Evolutionary conservation across 2,329 filamentous ascomycete species (phyloP), one percentile per base, ranked within the genome.

Genomic region (Fusarium drepaniforme): DNA sequence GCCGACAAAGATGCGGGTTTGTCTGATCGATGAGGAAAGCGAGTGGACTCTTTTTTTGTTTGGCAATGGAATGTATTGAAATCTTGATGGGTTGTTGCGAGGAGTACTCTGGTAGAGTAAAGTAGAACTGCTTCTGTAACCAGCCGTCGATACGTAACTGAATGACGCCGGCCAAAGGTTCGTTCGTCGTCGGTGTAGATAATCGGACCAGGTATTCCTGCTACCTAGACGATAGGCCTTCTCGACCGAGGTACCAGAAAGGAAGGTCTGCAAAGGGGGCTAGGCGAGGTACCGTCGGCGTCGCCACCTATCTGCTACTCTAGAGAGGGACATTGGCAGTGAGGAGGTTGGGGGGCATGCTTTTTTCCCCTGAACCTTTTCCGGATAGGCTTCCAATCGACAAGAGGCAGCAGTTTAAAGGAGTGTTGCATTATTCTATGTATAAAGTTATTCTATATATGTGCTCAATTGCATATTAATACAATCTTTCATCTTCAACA

Each of bases 311-410:
- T 64, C 68, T 63, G 23, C 15, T 16, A 11, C 0, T 2, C 11
- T 9, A 3, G 1, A 15, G 9, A 61, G 40, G 23, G 57, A 75
- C 72, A 21, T 46, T 21, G 46, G 16, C 57, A 49, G 25, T 57
- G 46, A 64, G 40, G 72, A 61, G 72, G 61, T 69, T 68, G 72
- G 68, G 56, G 64, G 44, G 42, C 65, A 64, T 44, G 61, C 61
- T 64, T 53, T 33, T 33, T 53, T 66, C 72, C 64, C 72, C 72
- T 73, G 68, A 66, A 25, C 59, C 59, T 46, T 35, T 64, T 25
- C n/a, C 15, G 25, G 42, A 28, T 35, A 67, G 46, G 56, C 63
- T 64, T 64, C 63, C 53, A 62, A 33, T 58, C 57, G 37, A 40
- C 30, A 35, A 30, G 49, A 63, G 46, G 59, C 40, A 53, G 28